Evolutionary conservation across 2,329 filamentous ascomycete genomes (phyloP).

Genomic region (Volutella citrinella): DNA sequence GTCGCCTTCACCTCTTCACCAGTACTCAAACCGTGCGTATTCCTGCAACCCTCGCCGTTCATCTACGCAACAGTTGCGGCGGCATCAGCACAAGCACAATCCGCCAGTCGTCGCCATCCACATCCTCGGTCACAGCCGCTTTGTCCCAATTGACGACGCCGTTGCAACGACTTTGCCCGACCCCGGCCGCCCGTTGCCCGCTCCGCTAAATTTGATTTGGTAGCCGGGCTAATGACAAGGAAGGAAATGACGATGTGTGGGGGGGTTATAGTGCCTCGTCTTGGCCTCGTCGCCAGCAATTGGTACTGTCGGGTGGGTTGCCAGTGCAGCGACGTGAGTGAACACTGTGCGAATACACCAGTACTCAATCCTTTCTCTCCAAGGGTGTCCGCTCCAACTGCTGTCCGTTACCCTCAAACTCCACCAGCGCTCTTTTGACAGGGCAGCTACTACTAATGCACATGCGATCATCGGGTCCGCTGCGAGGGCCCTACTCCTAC

Average conservation of each 20-base stretch:
- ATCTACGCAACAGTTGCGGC: not conserved
- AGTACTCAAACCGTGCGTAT: not conserved
- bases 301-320: slow-evolving; percentile 22
- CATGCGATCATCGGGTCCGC: no score
- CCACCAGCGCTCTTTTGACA: no score
- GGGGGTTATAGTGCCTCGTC: slow-evolving; percentile 16
- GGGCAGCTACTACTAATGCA: no score
- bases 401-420: no score
- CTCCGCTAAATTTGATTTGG: slow-evolving; percentile 26
- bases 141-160: slow-evolving; percentile 2
- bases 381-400: no score
- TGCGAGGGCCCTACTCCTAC: no score
- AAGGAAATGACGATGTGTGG: slow-evolving; percentile 28
- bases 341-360: slow-evolving; percentile 27
- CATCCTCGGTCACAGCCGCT: slow-evolving; percentile 4
- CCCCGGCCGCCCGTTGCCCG: slow-evolving; percentile 20
- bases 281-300: slow-evolving; percentile 19
- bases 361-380: no score
- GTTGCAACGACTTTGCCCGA: slow-evolving; percentile 9
- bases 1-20: no score
- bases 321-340: slow-evolving; percentile 18
- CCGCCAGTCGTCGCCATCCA: no score
- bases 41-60: not conserved
- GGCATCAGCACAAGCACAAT: not conserved
- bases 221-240: slow-evolving; percentile 25